Conservation (phyloP, 306 rosid genomes). For the Lithocarpus polystachyus region DNA sequence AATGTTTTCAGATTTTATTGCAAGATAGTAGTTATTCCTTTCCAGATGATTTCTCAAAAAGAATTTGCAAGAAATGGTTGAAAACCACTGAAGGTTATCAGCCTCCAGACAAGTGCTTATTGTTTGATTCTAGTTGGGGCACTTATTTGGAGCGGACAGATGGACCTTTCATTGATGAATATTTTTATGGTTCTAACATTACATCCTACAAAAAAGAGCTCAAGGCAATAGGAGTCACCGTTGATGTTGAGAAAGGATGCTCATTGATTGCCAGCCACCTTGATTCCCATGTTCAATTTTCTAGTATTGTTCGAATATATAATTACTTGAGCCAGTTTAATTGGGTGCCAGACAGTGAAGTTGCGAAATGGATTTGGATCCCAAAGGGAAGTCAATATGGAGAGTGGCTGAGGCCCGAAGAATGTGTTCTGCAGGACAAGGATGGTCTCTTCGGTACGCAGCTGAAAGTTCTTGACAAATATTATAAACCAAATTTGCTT, state of each 20-base stretch:
- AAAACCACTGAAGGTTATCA: slow-evolving; percentile 57
- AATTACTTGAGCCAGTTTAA: slow-evolving; percentile 12
- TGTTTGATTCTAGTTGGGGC: slow-evolving; percentile 49
- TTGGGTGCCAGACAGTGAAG: slow-evolving; percentile 32
- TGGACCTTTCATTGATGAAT: slow-evolving; percentile 70
- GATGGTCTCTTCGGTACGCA: slow-evolving; percentile 50
- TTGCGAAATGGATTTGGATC: slow-evolving; percentile 49
- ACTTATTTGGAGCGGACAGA: slow-evolving; percentile 38
- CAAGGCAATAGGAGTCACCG: slow-evolving; percentile 45
- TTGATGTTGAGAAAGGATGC: slow-evolving; percentile 39
- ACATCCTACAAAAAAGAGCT: slow-evolving; percentile 47
- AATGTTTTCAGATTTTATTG: slow-evolving; percentile 35
- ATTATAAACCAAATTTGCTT: slow-evolving; percentile 34
- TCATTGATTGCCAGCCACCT: slow-evolving; percentile 46
- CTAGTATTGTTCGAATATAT: slow-evolving; percentile 36
- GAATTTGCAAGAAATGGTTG: slow-evolving; percentile 51
- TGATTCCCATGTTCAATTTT: slow-evolving; percentile 19
- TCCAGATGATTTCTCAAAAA: slow-evolving; percentile 28
- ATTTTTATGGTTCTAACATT: slow-evolving; percentile 44
- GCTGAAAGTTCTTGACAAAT: slow-evolving; percentile 37
- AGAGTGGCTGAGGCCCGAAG: slow-evolving; percentile 40
- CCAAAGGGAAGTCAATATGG: slow-evolving; percentile 33
- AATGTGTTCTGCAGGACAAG: slow-evolving; percentile 51
- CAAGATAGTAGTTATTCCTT: slow-evolving; percentile 2
- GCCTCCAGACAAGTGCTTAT: slow-evolving; percentile 48